phyloP scores from a whole-genome alignment of 1,284 basidiomycete genomes.

The Boletus smithii region DNA sequence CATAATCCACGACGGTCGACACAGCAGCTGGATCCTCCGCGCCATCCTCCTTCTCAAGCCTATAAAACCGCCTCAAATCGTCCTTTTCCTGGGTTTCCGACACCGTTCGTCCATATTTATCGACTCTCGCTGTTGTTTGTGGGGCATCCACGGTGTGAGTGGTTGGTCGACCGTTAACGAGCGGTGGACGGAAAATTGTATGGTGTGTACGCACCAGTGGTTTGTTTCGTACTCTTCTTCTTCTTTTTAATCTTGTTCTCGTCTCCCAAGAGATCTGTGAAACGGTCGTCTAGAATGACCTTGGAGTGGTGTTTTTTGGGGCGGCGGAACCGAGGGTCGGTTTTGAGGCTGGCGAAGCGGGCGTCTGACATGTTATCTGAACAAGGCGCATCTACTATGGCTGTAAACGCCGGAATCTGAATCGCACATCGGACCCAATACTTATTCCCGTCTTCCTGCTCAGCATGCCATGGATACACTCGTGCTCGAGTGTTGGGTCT shows the following conservation, averaged over 20 bases:
- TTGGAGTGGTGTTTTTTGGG: slow-evolving; percentile 80
- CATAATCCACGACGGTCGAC: slow-evolving; percentile 68
- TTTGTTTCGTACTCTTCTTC: slow-evolving; percentile 38
- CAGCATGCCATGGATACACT: too few species aligned
- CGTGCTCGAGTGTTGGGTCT: too few species aligned
- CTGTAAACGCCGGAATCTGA: too few species aligned
- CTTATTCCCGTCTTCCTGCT: too few species aligned
- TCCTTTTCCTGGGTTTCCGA: slow-evolving; percentile 68
- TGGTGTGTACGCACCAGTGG: slow-evolving; percentile 36
- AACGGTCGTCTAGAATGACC: slow-evolving; percentile 91
- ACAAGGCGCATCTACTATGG: too few species aligned
- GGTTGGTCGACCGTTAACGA: too few species aligned
- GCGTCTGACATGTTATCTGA: slow-evolving; percentile 63
- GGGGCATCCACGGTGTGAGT: too few species aligned
- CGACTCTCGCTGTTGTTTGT: slow-evolving; percentile 56
- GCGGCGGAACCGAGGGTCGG: slow-evolving; percentile 90
- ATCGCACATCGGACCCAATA: too few species aligned
- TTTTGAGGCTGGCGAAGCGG: slow-evolving; percentile 83
- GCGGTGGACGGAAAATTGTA: slow-evolving; percentile 1
- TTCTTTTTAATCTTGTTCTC: slow-evolving; percentile 41
- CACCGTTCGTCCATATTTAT: slow-evolving; percentile 89
- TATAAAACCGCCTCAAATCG: slow-evolving; percentile 81
- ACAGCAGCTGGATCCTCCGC: slow-evolving; percentile 35
- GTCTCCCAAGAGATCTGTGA: slow-evolving; percentile 75
- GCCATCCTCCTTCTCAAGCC: slow-evolving; percentile 51